Conservation (phyloP, 345 rosid genomes). For the Citrus reticulata region DNA sequence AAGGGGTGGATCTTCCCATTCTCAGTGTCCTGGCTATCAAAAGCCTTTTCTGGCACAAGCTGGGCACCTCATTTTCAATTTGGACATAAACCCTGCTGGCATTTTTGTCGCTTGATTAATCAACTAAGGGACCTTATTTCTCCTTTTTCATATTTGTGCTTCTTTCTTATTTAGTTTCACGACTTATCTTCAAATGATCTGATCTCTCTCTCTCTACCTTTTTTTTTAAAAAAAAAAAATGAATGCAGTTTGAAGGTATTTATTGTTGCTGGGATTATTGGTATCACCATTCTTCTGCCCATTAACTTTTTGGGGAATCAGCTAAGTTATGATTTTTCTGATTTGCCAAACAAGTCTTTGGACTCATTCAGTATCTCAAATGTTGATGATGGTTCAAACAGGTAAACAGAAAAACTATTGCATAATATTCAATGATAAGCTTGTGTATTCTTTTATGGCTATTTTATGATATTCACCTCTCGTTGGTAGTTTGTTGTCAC, state of each 20-base stretch:
- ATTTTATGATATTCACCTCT: background rate
- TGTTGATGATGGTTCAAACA: slow-evolving; percentile 75
- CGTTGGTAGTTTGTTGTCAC: background rate
- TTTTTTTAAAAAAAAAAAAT: background rate
- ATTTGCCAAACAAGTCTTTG: slow-evolving; percentile 63
- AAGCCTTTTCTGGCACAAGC: too few species aligned
- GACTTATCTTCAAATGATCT: background rate
- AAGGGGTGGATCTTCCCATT: too few species aligned
- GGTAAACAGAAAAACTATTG: slow-evolving; percentile 30
- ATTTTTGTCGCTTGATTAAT: background rate
- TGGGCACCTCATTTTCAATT: too few species aligned
- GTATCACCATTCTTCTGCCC: slow-evolving; percentile 75
- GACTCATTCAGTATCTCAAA: slow-evolving; percentile 84
- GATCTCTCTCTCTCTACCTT: background rate
- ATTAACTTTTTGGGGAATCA: slow-evolving; percentile 77
- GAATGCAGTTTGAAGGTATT: slow-evolving; percentile 67
- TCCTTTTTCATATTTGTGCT: background rate
- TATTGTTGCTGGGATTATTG: slow-evolving; percentile 58
- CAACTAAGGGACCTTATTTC: background rate
- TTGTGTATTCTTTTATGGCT: background rate
- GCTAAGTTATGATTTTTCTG: slow-evolving; percentile 47
- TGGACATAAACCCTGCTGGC: background rate
- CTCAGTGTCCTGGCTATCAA: too few species aligned
- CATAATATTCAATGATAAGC: background rate
- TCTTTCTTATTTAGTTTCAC: background rate